Evolutionary conservation across 140 eudicot species (phyloP), one percentile per base, ranked within the genome.

Genomic region (Flaveria floridana): DNA sequence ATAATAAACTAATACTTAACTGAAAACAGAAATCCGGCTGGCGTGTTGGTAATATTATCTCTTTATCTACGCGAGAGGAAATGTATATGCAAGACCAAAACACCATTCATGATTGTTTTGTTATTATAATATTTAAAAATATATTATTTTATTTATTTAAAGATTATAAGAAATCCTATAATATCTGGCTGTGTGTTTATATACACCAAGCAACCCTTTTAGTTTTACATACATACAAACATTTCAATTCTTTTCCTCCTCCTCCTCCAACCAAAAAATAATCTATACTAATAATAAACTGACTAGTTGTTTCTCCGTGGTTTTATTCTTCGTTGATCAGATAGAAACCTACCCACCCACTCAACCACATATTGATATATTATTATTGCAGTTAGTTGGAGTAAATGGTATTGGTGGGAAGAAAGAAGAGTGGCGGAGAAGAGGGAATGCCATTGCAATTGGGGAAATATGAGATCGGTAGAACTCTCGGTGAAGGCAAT

Each of bases 401-500:
- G 21, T 47, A 74, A 61, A 72, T 80, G 88, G 88, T 84, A 23
- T 74, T 84, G 59, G 80, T 71, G 44, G 79, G 80, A 12, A 77
- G 79, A 73, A 81, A 56, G 70, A 79, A 77, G 50, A 62, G 63
- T 42, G 41, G 51, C 9, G 80, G 52, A 15, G 80, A 80, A 23
- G 77, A 78, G 52, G 93, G 97, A 86, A 88, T 80, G 89, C 93
- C 86, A 76, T 62, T 93, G 66, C 93, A 87, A 82, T 68, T 94
- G 78, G 99, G 97, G 62, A 93, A 94, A 78, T 94, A 94, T 83
- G 96, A 88, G 81, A 59, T 94, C 59, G 99, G 99, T n/a, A 88
- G 82, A 76, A 91, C 96, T 7, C 82, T 94, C 0, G 99, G 99
- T 9, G 97, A 91, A 68, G 99, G 99, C 52, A 94, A 88, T 68